Evolutionary conservation across 2,329 filamentous ascomycete genomes (phyloP).

Genomic region (Paraphoma sp.): DNA sequence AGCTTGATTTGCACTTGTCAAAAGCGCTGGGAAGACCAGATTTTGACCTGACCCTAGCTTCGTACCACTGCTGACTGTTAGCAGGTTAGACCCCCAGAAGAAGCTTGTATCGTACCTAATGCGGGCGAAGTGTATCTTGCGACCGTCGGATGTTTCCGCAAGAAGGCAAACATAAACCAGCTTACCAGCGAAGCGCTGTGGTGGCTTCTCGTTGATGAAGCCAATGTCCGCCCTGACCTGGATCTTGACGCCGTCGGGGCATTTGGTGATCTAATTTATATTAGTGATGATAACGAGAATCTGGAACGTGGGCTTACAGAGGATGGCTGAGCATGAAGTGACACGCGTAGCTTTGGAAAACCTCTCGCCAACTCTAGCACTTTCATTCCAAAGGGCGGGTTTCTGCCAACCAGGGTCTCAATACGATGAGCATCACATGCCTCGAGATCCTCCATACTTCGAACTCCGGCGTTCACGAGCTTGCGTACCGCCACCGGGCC

Average conservation of each 20-base stretch:
- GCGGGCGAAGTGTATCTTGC: constrained; percentile 71
- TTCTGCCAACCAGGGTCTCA: constrained; percentile 76
- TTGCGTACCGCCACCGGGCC: constrained; percentile 78
- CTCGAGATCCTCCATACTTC: constrained; percentile 73
- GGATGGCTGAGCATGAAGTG: constrained; percentile 58
- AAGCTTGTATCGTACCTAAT: constrained; percentile 53
- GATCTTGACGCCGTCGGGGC: constrained; percentile 58
- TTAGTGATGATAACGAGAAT: not conserved
- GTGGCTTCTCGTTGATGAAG: constrained; percentile 70
- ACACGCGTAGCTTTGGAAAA: constrained; percentile 73
- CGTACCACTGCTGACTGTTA: constrained; percentile 62
- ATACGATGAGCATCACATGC: constrained; percentile 72
- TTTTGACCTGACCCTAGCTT: constrained; percentile 69
- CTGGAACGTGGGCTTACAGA: constrained; percentile 41
- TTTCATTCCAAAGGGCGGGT: constrained; percentile 81
- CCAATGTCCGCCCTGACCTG: constrained; percentile 71
- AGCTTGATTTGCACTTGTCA: constrained; percentile 62
- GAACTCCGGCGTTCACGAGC: constrained; percentile 73
- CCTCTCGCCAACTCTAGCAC: constrained; percentile 68
- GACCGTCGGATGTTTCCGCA: constrained; percentile 73
- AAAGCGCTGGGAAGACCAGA: constrained; percentile 64
- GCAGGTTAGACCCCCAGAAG: not conserved
- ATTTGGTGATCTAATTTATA: constrained; percentile 25
- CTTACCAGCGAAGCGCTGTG: constrained; percentile 68
- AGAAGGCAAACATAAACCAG: constrained; percentile 76